Evolutionary conservation across 2,329 filamentous ascomycete species (phyloP), one percentile per base, ranked within the genome.

Genomic region (Zymoseptoria pseudotritici): DNA sequence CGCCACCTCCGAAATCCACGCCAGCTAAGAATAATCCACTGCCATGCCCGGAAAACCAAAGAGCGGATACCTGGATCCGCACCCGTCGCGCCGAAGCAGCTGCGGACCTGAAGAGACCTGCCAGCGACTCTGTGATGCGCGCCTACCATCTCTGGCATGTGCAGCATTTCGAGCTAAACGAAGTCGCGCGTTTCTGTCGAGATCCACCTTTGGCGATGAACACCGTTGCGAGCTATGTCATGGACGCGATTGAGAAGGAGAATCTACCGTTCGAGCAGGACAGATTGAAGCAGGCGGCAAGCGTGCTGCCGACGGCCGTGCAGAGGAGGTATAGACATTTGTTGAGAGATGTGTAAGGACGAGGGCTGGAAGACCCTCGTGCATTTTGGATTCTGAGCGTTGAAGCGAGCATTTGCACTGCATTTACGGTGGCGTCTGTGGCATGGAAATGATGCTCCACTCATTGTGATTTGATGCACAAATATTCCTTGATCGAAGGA

Each of bases 81-180:
- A 42, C 49, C 13, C 65, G 58, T 55, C 61, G 60, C 10, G 21
- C 60, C 8, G 51, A 54, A 1, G 55, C 56, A 17, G 58, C 61
- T 8, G 19, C 57, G 10, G 58, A 61, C 42, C 57, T 56, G 53
- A 59, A 36, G 6, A 50, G 58, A 10, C 54, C 58, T 21, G 58
- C 42, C 26, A 46, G 59, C n/a, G 29, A 57, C 42, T 26, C 57
- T 22, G 49, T 58, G 57, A 57, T 70, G 53, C 79, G 83, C 13
- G 79, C 84, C 1, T 90, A 89, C 67, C 82, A 80, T 63, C 72
- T 90, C 20, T 90, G 87, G 87, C 76, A 85, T 58, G 79, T 84
- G 59, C 71, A 78, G 7, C 74, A 77, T 11, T 74, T 88, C 19
- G 64, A 70, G 0, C 76, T 85, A 0, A 67, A 73, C 0, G 73